These are phyloP conservation scores for Dryadomyces quercus-mongolicae DNA, from an alignment of 2,329 filamentous ascomycete species.

Conservation along the genomic window DNA sequence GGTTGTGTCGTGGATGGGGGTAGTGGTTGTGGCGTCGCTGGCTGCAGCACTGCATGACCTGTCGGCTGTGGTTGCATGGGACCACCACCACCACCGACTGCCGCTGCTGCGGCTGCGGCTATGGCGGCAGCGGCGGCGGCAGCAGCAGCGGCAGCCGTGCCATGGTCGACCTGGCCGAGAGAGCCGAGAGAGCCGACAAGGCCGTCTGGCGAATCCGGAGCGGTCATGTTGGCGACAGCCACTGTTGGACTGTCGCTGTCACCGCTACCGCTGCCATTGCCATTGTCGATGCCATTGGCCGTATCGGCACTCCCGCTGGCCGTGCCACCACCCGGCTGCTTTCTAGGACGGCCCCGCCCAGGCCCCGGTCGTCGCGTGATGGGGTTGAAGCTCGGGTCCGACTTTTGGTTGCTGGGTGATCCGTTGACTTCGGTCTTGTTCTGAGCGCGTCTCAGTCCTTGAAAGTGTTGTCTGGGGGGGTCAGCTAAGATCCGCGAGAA, in stretches of 20 bases:
- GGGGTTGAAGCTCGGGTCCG: conserved; percentile 42
- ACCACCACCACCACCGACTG: too few relatives aligned
- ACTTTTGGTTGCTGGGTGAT: conserved; percentile 18
- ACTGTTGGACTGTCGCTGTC: not conserved
- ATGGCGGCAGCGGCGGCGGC: not conserved
- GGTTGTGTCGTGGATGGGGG: not conserved
- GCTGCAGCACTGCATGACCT: too few relatives aligned
- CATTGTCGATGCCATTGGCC: not conserved
- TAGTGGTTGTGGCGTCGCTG: not conserved
- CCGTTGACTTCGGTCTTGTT: conserved; percentile 34
- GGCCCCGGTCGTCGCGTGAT: conserved; percentile 49
- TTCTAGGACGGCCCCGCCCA: conserved; percentile 41
- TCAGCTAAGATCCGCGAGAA: not conserved
- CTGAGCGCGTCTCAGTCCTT: conserved; percentile 43
- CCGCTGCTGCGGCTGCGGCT: too few relatives aligned
- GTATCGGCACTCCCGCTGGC: not conserved
- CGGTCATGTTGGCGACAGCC: not conserved
- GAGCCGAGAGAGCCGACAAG: not conserved
- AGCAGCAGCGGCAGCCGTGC: not conserved
- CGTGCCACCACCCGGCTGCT: conserved; percentile 21
- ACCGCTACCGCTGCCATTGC: too few relatives aligned
- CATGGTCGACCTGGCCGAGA: not conserved
- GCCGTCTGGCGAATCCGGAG: not conserved
- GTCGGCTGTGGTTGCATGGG: too few relatives aligned
- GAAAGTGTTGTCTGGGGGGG: conserved; percentile 44